Conservation (phyloP, 257 asterid genomes). For the Salvia hispanica region DNA sequence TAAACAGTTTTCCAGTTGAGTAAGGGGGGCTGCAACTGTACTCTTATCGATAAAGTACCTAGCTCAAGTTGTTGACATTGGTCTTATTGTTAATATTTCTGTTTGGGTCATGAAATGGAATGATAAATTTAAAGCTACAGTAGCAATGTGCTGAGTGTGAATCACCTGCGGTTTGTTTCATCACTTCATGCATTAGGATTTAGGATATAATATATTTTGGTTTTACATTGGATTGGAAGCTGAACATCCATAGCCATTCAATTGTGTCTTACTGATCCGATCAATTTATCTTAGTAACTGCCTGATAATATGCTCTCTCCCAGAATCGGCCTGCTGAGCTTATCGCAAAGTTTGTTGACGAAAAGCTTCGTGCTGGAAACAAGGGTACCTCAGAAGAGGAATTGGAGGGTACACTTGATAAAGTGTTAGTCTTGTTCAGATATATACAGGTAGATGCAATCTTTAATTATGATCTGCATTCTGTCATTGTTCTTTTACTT, state of each 20-base stretch:
- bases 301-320: constrained; percentile 25
- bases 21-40: background rate
- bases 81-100: background rate
- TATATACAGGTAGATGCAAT: constrained; percentile 72
- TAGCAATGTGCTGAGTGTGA: constrained; percentile 10
- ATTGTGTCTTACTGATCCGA: background rate
- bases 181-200: background rate
- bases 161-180: constrained; percentile 16
- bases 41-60: background rate
- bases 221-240: background rate
- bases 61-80: constrained; percentile 6
- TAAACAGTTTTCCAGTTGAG: background rate
- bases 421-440: constrained; percentile 93
- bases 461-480: background rate
- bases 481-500: constrained; percentile 10
- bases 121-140: constrained; percentile 9
- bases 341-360: constrained; percentile 93
- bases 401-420: constrained; percentile 94
- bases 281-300: constrained; percentile 1
- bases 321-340: constrained; percentile 99
- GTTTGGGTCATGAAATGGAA: constrained; percentile 12
- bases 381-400: constrained; percentile 99
- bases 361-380: constrained; percentile 98
- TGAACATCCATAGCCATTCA: constrained; percentile 2
- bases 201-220: constrained; percentile 5